Conservation (phyloP, 2,329 filamentous ascomycete genomes). For the Colletotrichum graminicola region DNA sequence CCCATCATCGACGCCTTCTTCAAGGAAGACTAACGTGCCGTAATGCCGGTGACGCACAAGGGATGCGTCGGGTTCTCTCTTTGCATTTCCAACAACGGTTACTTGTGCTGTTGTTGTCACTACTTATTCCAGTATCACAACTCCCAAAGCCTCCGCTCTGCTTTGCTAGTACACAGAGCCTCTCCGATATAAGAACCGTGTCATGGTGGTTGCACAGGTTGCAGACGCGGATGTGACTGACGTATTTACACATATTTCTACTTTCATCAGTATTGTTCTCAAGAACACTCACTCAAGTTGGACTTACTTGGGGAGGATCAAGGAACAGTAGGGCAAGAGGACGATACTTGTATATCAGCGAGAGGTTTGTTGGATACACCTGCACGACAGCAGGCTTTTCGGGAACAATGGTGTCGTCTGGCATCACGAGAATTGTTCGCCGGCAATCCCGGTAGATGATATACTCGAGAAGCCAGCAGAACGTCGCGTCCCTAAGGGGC, state of each 20-base stretch:
- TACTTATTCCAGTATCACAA: slow-evolving; percentile 51
- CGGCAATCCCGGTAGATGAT: background rate
- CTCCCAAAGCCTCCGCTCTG: slow-evolving; percentile 52
- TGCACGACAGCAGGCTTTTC: background rate
- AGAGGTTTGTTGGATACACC: background rate
- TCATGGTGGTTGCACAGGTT: slow-evolving; percentile 51
- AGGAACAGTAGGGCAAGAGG: background rate
- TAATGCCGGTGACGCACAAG: slow-evolving; percentile 20
- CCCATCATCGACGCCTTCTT: background rate
- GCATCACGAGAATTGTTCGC: no score
- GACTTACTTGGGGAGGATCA: slow-evolving; percentile 1
- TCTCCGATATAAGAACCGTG: slow-evolving; percentile 55
- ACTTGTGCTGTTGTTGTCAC: slow-evolving; percentile 47
- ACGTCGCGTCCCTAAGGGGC: background rate
- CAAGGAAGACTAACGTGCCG: slow-evolving; percentile 24
- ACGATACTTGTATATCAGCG: no score
- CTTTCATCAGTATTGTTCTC: background rate
- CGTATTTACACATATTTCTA: slow-evolving; percentile 53
- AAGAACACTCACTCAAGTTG: no score
- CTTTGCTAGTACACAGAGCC: slow-evolving; percentile 48
- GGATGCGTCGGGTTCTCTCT: slow-evolving; percentile 44
- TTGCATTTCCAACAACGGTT: slow-evolving; percentile 55
- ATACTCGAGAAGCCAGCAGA: background rate
- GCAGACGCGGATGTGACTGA: slow-evolving; percentile 53
- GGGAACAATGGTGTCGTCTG: background rate